These are phyloP conservation scores for Fusarium dimerum DNA, from an alignment of 2,329 filamentous ascomycete genomes.

Conservation along the genomic window DNA sequence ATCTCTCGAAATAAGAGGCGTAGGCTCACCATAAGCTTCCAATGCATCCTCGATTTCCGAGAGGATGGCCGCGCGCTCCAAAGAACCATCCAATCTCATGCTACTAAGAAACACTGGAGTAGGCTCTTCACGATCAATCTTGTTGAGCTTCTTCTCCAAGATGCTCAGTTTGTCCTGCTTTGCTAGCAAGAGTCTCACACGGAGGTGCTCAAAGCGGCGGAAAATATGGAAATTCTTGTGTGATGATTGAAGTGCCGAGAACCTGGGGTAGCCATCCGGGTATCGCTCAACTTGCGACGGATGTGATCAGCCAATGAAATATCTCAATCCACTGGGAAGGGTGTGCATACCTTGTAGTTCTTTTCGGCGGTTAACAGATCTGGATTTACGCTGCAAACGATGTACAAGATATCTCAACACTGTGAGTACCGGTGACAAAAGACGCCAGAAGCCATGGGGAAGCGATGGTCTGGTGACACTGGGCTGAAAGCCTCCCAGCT, in stretches of 20 bases:
- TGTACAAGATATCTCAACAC: too few relatives aligned
- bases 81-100: conserved; percentile 22
- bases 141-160: conserved; percentile 30
- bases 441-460: too few relatives aligned
- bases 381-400: too few relatives aligned
- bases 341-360: too few relatives aligned
- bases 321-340: not conserved
- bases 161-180: conserved; percentile 33
- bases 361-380: too few relatives aligned
- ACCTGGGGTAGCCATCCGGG: conserved; percentile 32
- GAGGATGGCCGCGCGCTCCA: not conserved
- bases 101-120: conserved; percentile 3
- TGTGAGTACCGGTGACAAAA: too few relatives aligned
- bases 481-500: too few relatives aligned
- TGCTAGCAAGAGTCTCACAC: conserved; percentile 31
- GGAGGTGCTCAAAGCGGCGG: conserved; percentile 30
- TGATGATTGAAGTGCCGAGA: conserved; percentile 31
- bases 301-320: too few relatives aligned
- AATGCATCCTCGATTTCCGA: conserved; percentile 4
- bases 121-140: conserved; percentile 28
- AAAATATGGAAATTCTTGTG: conserved; percentile 28
- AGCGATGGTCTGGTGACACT: too few relatives aligned
- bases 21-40: conserved; percentile 4
- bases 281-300: conserved; percentile 8
- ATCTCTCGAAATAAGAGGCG: not conserved